Evolutionary conservation across 1,139 yeast species (phyloP).

Genomic region (Saccharomycopsis hybrid): DNA sequence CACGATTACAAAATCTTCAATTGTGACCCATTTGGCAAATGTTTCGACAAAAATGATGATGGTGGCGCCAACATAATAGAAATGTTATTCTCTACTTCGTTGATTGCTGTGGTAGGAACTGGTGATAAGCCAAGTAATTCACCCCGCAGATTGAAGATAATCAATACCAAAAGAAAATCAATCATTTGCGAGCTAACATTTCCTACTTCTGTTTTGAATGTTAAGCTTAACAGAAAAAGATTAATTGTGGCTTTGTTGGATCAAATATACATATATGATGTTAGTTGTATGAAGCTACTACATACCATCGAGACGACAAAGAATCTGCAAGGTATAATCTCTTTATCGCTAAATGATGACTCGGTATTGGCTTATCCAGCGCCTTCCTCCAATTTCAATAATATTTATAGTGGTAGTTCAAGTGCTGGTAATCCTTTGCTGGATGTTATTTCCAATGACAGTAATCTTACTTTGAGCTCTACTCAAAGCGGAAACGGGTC

Average conservation of each 20-base stretch:
- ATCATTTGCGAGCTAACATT: slow-evolving; percentile 35
- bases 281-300: slow-evolving; percentile 61
- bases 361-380: slow-evolving; percentile 41
- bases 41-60: slow-evolving; percentile 48
- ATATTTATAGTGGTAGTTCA: slow-evolving; percentile 22
- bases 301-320: slow-evolving; percentile 53
- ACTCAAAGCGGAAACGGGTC: slow-evolving; percentile 1
- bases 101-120: slow-evolving; percentile 79
- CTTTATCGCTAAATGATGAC: slow-evolving; percentile 43
- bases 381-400: slow-evolving; percentile 28
- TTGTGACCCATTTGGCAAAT: slow-evolving; percentile 85
- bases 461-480: slow-evolving; percentile 10
- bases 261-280: slow-evolving; percentile 65
- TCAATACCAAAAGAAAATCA: slow-evolving; percentile 61
- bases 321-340: slow-evolving; percentile 37
- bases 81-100: slow-evolving; percentile 85
- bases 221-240: slow-evolving; percentile 60
- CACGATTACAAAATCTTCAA: slow-evolving; percentile 79
- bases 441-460: slow-evolving; percentile 12
- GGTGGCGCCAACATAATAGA: slow-evolving; percentile 73
- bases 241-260: slow-evolving; percentile 58
- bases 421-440: slow-evolving; percentile 6
- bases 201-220: slow-evolving; percentile 53
- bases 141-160: slow-evolving; percentile 72
- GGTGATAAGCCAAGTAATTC: slow-evolving; percentile 79